A percentile compares a stretch with the other conserved stretches of the same genome.
These are phyloP conservation scores for Penicillium italicum DNA, from an alignment of 2,329 filamentous ascomycete species.

Conservation along the genomic window DNA sequence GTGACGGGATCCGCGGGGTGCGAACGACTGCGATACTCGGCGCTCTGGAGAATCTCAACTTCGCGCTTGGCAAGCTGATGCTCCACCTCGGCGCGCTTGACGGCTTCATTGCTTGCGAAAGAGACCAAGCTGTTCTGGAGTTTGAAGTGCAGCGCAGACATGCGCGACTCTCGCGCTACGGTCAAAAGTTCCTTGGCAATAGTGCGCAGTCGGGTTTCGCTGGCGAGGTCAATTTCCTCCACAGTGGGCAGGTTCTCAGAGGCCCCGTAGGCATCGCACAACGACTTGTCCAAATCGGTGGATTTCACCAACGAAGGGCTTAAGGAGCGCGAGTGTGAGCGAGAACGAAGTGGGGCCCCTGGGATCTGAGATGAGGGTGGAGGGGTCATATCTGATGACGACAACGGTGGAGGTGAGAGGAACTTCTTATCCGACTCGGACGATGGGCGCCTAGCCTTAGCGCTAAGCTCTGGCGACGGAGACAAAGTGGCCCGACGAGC, in stretches of 20 bases:
- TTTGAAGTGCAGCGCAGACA: constrained; percentile 84
- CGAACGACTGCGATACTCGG: constrained; percentile 66
- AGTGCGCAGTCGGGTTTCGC: constrained; percentile 50
- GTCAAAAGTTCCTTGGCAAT: constrained; percentile 54
- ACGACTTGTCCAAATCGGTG: constrained; percentile 46
- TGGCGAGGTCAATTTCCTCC: constrained; percentile 52
- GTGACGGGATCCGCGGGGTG: constrained; percentile 45
- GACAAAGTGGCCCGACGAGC: constrained; percentile 32
- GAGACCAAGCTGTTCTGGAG: constrained; percentile 81
- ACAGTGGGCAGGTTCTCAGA: constrained; percentile 46
- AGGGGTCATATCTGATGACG: constrained; percentile 56
- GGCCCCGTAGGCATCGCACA: constrained; percentile 42
- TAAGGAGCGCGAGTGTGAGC: constrained; percentile 31
- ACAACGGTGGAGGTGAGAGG: constrained; percentile 45
- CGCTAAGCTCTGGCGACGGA: constrained; percentile 36
- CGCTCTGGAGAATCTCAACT: constrained; percentile 74
- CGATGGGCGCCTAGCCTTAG: constrained; percentile 30
- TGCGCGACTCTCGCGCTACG: constrained; percentile 65
- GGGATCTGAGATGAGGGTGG: constrained; percentile 60
- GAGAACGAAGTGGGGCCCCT: constrained; percentile 43
- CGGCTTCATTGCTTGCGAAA: constrained; percentile 78
- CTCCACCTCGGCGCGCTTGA: constrained; percentile 84
- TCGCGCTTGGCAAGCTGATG: constrained; percentile 87
- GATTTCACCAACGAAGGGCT: constrained; percentile 44
- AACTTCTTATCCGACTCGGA: constrained; percentile 34